phyloP scores from a whole-genome alignment of 352 stramenopile genomes.

The Phytophthora ramorum region DNA sequence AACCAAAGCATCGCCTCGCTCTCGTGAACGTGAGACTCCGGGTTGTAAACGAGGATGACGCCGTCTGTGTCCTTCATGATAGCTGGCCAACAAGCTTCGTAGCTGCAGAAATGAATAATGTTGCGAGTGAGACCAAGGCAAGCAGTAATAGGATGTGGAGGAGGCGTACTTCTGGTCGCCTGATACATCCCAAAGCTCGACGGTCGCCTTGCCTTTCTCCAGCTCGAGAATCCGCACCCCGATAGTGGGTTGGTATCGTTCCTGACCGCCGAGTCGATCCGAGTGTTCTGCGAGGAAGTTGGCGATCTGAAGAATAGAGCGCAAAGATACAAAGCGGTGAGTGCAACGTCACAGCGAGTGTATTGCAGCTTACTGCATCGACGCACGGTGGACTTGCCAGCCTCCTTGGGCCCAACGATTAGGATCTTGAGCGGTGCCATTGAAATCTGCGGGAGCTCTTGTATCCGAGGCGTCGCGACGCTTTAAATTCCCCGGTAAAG shows the following conservation, averaged over 20 bases:
- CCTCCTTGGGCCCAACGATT: constrained; percentile 80
- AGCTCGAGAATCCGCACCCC: constrained; percentile 78
- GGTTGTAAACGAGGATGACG: constrained; percentile 92
- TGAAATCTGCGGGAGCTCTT: neutral
- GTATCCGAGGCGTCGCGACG: neutral
- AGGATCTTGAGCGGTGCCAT: constrained; percentile 83
- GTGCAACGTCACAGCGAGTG: neutral
- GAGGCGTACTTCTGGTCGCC: constrained; percentile 72
- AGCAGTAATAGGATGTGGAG: neutral
- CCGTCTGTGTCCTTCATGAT: constrained; percentile 89
- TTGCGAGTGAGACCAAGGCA: neutral
- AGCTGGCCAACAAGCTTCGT: constrained; percentile 90
- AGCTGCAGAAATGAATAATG: constrained; percentile 42
- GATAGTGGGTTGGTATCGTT: constrained; percentile 75
- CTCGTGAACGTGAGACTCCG: constrained; percentile 88
- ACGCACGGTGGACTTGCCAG: constrained; percentile 78
- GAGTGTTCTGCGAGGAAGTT: constrained; percentile 83
- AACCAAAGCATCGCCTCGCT: constrained; percentile 91
- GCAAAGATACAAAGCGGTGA: neutral
- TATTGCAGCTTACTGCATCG: neutral
- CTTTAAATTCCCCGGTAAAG: too few species aligned
- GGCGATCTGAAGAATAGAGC: constrained; percentile 54
- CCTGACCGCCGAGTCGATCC: constrained; percentile 59
- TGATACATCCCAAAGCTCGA: constrained; percentile 89
- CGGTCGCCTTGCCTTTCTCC: constrained; percentile 64